Conservation (phyloP, 2,329 filamentous ascomycete species). For the Sporothrix variecibatus region DNA sequence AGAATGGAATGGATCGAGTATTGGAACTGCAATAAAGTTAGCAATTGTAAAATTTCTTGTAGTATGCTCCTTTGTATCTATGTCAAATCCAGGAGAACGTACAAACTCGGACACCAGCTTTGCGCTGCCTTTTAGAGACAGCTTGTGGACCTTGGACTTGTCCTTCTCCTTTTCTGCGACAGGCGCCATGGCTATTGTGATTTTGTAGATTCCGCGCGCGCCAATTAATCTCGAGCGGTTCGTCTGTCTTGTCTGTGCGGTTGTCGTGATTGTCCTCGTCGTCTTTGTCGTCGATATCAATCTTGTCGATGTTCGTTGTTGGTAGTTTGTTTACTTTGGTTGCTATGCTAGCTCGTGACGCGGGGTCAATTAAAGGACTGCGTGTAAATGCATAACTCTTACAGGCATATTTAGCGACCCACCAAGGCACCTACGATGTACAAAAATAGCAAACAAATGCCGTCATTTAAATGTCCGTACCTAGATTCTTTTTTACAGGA, state of each 20-base stretch:
- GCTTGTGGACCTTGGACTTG: slow-evolving; percentile 91
- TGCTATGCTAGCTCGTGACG: slow-evolving; percentile 19
- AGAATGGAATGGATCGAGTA: slow-evolving; percentile 98
- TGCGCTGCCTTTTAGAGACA: slow-evolving; percentile 80
- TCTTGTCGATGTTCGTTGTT: neutral
- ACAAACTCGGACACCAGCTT: slow-evolving; percentile 96
- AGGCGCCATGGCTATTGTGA: slow-evolving; percentile 27
- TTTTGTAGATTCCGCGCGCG: neutral
- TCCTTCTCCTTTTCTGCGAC: slow-evolving; percentile 51
- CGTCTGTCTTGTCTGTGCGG: no score
- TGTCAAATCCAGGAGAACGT: slow-evolving; percentile 43
- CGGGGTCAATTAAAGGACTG: slow-evolving; percentile 14
- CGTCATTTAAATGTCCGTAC: neutral
- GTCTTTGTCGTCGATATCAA: neutral
- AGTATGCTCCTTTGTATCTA: neutral
- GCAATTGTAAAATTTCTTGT: neutral
- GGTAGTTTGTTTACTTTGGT: slow-evolving; percentile 28
- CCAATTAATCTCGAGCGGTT: no score
- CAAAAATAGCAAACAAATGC: neutral
- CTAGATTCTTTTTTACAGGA: neutral
- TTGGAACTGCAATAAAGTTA: slow-evolving; percentile 66
- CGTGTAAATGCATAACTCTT: neutral
- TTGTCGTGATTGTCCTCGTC: neutral
- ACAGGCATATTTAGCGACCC: neutral
- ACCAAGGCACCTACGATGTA: no score